Base-by-base conservation (phyloP, 2,329 filamentous ascomycete species). In the Juglanconis oblonga region DNA sequence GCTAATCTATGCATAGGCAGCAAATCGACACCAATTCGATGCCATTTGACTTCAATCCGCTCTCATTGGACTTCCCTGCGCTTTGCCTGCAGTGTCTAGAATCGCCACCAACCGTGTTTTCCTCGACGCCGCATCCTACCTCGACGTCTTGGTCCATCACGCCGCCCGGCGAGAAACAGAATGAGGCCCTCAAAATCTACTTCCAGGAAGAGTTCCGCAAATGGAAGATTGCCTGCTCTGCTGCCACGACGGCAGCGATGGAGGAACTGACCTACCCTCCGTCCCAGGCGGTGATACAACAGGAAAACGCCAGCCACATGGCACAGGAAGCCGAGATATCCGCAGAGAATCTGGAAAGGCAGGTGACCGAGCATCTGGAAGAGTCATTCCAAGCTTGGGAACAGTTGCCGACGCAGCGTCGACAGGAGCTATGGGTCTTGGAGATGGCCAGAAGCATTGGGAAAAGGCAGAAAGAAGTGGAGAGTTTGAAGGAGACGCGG, bases 11-110 rank as follows among this genome's bases (percentile, higher is more conserved):
- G 51, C 47, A 29, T 63, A 87, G 84, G 67, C 79, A 81, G 67
- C 79, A 84, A 51, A 76, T 86, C 52, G 80, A 86, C 62, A 77
- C 80, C 65, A 76, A 77, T 55, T 82, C 82, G 8, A 77, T 79
- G 66, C 85, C 86, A 3, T 88, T 88, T 67, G 90, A 94, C 65
- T 96, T 97, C 75, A 91, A 97, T 66, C 89, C 94, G 38, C 85
- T 93, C 62, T 82, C 89, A 5, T 86, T 96, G 71, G 92, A 92
- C 62, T 97, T 97, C 68, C 92, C 93, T 6, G 87, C 90, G 6
- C 82, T 98, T 45, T 92, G 89, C 40, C 83, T 97, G 10, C 90
- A 89, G 64, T 88, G 94, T 65, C 85, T 98, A 1, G 86, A 89
- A 40, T 82, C 90, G 9, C 92, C 93, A 3, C 87, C 91, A 4